Percentiles rank a stretch among this genome's conserved stretches.
Conservation (phyloP, 257 asterid species). For the Ilex aquifolium region DNA sequence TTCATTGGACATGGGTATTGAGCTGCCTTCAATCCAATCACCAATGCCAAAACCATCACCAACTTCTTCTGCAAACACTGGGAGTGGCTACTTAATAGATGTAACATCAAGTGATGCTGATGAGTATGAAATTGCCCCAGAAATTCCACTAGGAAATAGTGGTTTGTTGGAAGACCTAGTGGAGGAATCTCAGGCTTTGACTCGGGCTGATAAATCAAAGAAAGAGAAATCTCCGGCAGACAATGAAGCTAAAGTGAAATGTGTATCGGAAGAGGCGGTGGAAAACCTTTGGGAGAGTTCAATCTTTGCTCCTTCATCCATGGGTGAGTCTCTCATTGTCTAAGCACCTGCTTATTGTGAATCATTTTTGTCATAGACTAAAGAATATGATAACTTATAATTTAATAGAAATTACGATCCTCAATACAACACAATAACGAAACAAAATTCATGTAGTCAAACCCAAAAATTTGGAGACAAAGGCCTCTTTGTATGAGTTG, state of each 20-base stretch:
- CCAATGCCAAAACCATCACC: background rate
- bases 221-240: background rate
- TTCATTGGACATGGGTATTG: constrained; percentile 14
- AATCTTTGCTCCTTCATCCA: background rate
- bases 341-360: too few relatives aligned
- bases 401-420: too few relatives aligned
- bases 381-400: too few relatives aligned
- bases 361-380: too few relatives aligned
- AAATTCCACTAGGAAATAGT: constrained; percentile 20
- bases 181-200: constrained; percentile 34
- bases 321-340: constrained; percentile 6
- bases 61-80: too few relatives aligned
- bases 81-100: too few relatives aligned
- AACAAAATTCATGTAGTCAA: too few relatives aligned
- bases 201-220: constrained; percentile 7
- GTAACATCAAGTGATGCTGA: constrained; percentile 21
- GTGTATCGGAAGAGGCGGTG: constrained; percentile 15
- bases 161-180: constrained; percentile 56
- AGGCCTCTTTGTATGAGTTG: too few relatives aligned
- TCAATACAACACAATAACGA: too few relatives aligned
- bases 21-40: constrained; percentile 51
- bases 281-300: constrained; percentile 2
- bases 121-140: constrained; percentile 17
- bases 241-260: constrained; percentile 6
- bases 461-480: too few relatives aligned